phyloP scores from a whole-genome alignment of 257 asterid species.

The Jasminum sambac region DNA sequence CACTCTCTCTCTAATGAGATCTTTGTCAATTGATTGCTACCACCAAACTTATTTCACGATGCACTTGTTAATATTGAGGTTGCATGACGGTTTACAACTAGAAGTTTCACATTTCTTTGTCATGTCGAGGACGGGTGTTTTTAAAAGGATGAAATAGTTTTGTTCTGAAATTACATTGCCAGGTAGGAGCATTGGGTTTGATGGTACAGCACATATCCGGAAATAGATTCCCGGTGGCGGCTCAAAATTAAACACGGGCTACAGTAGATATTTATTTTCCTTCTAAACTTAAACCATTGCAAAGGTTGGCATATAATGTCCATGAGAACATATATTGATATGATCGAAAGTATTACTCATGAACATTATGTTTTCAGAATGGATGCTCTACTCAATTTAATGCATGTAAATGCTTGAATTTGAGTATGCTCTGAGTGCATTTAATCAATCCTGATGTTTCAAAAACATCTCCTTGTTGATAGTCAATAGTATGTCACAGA shows the following conservation, averaged over 20 bases:
- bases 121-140: background rate
- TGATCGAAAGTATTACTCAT: constrained; percentile 6
- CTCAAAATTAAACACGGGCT: background rate
- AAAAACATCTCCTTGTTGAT: background rate
- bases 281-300: background rate
- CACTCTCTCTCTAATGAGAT: background rate
- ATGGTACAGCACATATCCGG: background rate
- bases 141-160: background rate
- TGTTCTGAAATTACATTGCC: background rate
- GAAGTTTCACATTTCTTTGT: background rate
- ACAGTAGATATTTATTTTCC: background rate
- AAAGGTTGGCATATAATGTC: background rate
- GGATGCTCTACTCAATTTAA: constrained; percentile 7
- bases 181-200: background rate
- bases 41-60: background rate
- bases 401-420: background rate
- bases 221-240: background rate
- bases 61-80: background rate
- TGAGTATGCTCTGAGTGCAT: constrained; percentile 1
- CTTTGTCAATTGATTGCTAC: background rate
- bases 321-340: background rate
- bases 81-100: background rate
- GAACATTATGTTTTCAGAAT: constrained; percentile 11
- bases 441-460: background rate
- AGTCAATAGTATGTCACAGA: background rate